Base-by-base conservation (phyloP, 441 rosid species). In the Euphorbia neoarborescens region DNA sequence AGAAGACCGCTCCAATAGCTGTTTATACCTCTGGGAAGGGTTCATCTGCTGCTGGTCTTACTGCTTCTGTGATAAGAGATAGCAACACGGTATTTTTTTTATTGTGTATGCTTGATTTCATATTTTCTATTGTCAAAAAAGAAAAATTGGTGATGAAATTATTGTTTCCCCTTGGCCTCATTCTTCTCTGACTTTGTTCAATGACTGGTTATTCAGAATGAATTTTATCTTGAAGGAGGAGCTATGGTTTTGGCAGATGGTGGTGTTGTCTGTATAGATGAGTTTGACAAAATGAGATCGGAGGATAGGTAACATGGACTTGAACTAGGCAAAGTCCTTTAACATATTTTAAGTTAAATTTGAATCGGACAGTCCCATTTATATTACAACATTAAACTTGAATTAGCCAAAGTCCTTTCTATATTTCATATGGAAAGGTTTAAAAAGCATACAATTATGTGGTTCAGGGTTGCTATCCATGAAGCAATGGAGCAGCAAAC, bases 401-500 rank as follows among this genome's bases (percentile, higher is more conserved):
- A 62, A 44, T 44, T 59, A 24, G 70, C 61, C 19, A 44, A 76
- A 37, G 59, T 56, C 27, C 19, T 70, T 66, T 44, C 7, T 1
- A 27, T 44, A 22, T 60, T 54, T 64, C 51, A n/a, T 51, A 37
- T 35, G 48, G 63, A 15, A 27, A 32, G 50, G 32, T 59, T 38
- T 68, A 75, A 42, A 34, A 25, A 32, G 24, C 60, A 30, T 66
- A 17, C 17, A 28, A 12, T 46, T 50, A 54, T 76, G 69, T 68
- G 65, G 46, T 58, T 50, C 81, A 94, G 99, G 84, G 99, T 94
- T 79, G 96, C 99, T 76, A 94, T 94, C 77, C 99, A 94, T 78
- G 99, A 94, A 86, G 97, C 99, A 42, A 91, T 94, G 99, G 99
- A 94, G 81, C 97, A 91, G 83, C 96, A 94, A 84, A 94, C 99